phyloP scores from a whole-genome alignment of 306 rosid genomes.

The Alnus glutinosa region DNA sequence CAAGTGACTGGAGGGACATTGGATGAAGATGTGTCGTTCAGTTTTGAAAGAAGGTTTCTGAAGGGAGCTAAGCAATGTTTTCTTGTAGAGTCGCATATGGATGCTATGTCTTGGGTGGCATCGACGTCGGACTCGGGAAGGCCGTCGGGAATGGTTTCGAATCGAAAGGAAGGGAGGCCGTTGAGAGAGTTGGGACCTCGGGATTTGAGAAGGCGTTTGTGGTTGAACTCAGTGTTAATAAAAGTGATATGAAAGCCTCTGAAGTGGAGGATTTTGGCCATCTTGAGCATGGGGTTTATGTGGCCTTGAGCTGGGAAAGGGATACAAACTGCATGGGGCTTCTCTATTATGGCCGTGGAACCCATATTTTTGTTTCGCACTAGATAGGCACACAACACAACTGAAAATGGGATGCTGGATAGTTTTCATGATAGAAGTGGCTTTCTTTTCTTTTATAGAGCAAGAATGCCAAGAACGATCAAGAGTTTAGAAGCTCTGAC shows the following conservation, averaged over 20 bases:
- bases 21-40: conserved; percentile 22
- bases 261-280: conserved; percentile 41
- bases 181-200: conserved; percentile 29
- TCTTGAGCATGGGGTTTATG: conserved; percentile 42
- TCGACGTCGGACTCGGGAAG: conserved; percentile 49
- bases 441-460: not conserved
- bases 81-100: conserved; percentile 36
- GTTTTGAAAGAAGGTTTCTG: conserved; percentile 32
- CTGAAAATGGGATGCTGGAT: not conserved
- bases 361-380: conserved; percentile 9
- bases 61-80: conserved; percentile 42
- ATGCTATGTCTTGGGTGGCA: conserved; percentile 41
- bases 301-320: conserved; percentile 53
- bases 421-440: not conserved
- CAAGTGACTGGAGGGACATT: conserved; percentile 44
- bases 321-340: conserved; percentile 41
- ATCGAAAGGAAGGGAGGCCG: conserved; percentile 34
- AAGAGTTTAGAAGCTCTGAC: too few relatives aligned
- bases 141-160: conserved; percentile 51
- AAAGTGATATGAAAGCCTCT: conserved; percentile 46
- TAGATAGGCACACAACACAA: not conserved
- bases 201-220: conserved; percentile 40
- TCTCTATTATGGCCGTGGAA: not conserved
- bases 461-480: too few relatives aligned
- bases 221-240: conserved; percentile 36